Evolutionary conservation across 2,329 filamentous ascomycete genomes (phyloP).

Genomic region (Xylaria arbuscula): DNA sequence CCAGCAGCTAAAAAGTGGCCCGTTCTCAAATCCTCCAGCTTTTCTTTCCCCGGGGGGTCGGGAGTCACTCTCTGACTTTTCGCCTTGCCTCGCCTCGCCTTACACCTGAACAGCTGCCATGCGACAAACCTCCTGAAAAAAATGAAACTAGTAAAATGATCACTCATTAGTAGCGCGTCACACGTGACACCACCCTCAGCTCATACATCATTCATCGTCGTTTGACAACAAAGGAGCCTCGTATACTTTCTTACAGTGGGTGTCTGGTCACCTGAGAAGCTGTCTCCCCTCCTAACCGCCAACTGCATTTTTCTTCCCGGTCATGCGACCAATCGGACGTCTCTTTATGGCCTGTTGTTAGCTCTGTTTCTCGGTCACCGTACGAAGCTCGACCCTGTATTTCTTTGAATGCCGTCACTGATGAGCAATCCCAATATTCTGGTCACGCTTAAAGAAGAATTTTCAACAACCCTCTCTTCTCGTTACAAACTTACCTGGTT

Average conservation of each 20-base stretch:
- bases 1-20: slow-evolving; percentile 18
- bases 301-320: slow-evolving; percentile 8
- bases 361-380: neutral
- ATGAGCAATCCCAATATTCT: neutral
- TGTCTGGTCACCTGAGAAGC: slow-evolving; percentile 30
- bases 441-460: slow-evolving; percentile 20
- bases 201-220: slow-evolving; percentile 1
- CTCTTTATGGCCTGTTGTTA: neutral
- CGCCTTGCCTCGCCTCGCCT: slow-evolving; percentile 16
- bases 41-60: neutral
- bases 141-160: neutral
- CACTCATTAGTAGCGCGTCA: slow-evolving; percentile 6
- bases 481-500: neutral
- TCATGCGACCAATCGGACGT: slow-evolving; percentile 30
- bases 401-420: neutral
- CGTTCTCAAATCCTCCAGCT: slow-evolving; percentile 11
- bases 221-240: neutral
- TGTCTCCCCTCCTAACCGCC: slow-evolving; percentile 15
- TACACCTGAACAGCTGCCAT: slow-evolving; percentile 16
- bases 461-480: neutral
- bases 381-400: neutral
- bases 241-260: too few species aligned
- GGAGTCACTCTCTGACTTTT: neutral
- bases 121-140: neutral
- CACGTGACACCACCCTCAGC: slow-evolving; percentile 30